Evolutionary conservation across 176 grass and related monocot species (phyloP).

Genomic region (Zoysia japonica): DNA sequence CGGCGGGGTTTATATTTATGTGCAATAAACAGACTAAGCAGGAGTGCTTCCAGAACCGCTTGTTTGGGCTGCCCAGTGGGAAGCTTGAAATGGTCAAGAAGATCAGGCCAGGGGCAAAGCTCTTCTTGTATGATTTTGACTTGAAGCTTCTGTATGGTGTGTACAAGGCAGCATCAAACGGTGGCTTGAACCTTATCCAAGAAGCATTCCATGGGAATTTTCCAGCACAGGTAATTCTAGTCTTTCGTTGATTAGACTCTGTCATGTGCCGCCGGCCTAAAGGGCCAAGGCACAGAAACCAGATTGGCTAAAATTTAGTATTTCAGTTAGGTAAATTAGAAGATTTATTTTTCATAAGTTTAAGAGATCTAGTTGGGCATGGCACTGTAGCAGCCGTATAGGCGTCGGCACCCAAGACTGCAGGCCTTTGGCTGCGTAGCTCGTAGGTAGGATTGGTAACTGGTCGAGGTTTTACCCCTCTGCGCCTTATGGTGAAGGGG

Average conservation of each 20-base stretch:
- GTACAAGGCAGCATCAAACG: conserved; percentile 57
- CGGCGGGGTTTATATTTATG: conserved; percentile 75
- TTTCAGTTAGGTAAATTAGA: no score
- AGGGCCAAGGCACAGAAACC: no score
- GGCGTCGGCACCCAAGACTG: no score
- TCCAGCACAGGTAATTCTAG: conserved; percentile 63
- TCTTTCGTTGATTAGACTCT: conserved; percentile 31
- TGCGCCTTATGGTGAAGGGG: no score
- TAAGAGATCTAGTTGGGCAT: no score
- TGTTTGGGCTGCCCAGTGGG: conserved; percentile 63
- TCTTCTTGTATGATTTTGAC: conserved; percentile 83
- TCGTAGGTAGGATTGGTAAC: no score
- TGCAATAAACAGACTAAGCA: conserved; percentile 73
- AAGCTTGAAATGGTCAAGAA: conserved; percentile 55
- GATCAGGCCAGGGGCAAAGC: conserved; percentile 49
- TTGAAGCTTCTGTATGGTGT: conserved; percentile 78
- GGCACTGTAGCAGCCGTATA: no score
- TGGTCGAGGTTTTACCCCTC: no score
- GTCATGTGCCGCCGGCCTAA: not conserved
- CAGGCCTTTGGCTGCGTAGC: no score
- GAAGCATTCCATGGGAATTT: conserved; percentile 59
- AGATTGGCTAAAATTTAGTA: no score
- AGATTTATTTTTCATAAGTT: no score
- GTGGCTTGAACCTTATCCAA: conserved; percentile 53
- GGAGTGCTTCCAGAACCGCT: conserved; percentile 51